Conservation (phyloP, 2,329 filamentous ascomycete species). For the Rhexocercosporidium sp. region DNA sequence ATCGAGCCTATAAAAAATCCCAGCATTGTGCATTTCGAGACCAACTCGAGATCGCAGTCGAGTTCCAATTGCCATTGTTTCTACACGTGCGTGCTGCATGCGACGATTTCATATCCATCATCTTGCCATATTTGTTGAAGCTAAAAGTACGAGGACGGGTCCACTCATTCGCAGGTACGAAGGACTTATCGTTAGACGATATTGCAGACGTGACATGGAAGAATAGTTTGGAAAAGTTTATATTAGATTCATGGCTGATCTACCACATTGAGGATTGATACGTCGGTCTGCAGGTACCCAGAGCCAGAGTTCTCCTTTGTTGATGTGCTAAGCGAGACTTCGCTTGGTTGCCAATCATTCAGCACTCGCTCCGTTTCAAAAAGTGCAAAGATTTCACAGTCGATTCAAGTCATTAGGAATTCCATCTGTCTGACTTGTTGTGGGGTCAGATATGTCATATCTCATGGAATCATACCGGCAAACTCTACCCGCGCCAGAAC, state of each 20-base stretch:
- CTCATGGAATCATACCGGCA: background rate
- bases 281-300: too few relatives aligned
- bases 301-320: background rate
- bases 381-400: background rate
- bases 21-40: background rate
- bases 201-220: background rate
- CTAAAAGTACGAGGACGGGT: background rate
- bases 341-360: background rate
- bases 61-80: background rate
- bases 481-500: constrained; percentile 2
- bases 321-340: constrained; percentile 5
- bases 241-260: background rate
- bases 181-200: background rate
- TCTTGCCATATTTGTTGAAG: background rate
- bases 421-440: background rate
- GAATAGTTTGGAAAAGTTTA: background rate
- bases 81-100: background rate
- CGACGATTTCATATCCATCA: background rate
- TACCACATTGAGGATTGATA: too few relatives aligned
- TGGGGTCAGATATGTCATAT: background rate
- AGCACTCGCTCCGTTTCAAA: background rate
- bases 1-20: background rate
- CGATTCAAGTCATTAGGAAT: background rate
- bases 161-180: background rate
- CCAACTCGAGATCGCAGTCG: background rate